These are phyloP conservation scores for Leccinum incarnatum DNA, from an alignment of 768 basidiomycete genomes.

Conservation along the genomic window DNA sequence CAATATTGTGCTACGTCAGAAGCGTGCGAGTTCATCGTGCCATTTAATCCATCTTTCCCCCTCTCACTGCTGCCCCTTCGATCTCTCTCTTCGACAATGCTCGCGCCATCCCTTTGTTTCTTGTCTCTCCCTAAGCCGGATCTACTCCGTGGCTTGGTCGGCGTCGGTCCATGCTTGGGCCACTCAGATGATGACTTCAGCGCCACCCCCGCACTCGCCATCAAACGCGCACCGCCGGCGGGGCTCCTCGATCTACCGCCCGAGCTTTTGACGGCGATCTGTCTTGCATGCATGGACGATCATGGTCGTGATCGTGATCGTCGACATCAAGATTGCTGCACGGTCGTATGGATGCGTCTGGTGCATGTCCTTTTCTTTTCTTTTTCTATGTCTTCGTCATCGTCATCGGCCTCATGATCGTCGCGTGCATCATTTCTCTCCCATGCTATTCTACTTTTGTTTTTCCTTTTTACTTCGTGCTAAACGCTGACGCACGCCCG, in stretches of 20 bases:
- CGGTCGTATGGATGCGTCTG: constrained; percentile 10
- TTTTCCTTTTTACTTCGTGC: not conserved
- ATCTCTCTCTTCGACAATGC: not conserved
- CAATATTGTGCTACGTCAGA: not conserved
- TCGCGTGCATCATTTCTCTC: no score
- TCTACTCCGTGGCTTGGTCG: not conserved
- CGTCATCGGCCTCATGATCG: not conserved
- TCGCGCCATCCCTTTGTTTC: not conserved
- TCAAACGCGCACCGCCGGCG: not conserved
- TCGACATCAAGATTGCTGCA: constrained; percentile 6
- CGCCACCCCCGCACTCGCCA: not conserved
- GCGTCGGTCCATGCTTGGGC: not conserved
- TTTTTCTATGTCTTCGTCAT: not conserved
- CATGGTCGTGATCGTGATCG: not conserved
- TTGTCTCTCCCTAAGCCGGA: not conserved
- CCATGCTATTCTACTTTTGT: not conserved
- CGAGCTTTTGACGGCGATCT: constrained; percentile 14
- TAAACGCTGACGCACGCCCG: not conserved
- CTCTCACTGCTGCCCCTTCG: not conserved
- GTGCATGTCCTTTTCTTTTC: constrained; percentile 5
- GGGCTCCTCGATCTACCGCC: constrained; percentile 15
- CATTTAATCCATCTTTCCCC: not conserved
- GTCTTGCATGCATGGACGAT: not conserved
- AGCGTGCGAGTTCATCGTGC: not conserved
- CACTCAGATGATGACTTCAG: not conserved